Percentiles rank a stretch among this genome's conserved stretches.
These are phyloP conservation scores for Babesia caballi DNA, from an alignment of 169 alveolate species.

Conservation along the genomic window DNA sequence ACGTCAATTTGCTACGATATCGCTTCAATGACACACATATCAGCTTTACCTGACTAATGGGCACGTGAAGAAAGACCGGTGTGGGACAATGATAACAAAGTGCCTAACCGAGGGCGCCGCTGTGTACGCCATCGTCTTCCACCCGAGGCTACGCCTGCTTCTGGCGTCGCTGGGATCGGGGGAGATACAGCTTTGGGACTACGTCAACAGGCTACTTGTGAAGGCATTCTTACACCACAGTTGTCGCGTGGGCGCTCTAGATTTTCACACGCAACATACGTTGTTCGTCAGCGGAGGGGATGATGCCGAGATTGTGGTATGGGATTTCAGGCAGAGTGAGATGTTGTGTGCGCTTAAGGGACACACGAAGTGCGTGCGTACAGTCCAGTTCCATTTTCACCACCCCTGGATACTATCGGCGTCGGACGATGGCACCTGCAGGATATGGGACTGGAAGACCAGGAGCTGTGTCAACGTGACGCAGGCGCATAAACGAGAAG, in stretches of 20 bases:
- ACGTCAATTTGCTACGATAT: too few relatives aligned
- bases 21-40: too few relatives aligned
- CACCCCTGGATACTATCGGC: conserved; percentile 95
- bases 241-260: conserved; percentile 95
- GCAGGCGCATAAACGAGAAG: conserved; percentile 96
- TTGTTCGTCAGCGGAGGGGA: conserved; percentile 97
- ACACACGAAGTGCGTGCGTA: conserved; percentile 94
- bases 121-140: conserved; percentile 94
- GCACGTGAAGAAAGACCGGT: too few relatives aligned
- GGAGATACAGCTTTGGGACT: conserved; percentile 91
- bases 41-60: too few relatives aligned
- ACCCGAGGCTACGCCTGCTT: conserved; percentile 91
- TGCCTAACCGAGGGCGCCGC: conserved; percentile 84
- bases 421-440: conserved; percentile 93
- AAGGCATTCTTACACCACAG: conserved; percentile 90
- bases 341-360: conserved; percentile 91
- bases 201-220: conserved; percentile 79
- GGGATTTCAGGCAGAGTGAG: conserved; percentile 91
- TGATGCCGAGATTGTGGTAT: conserved; percentile 90
- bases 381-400: conserved; percentile 92
- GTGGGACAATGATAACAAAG: conserved; percentile 64
- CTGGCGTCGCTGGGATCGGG: conserved; percentile 93
- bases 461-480: conserved; percentile 83
- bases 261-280: conserved; percentile 91
- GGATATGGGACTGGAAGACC: conserved; percentile 97